Base-by-base conservation (phyloP, 2,329 filamentous ascomycete genomes). In the Aspergillus carbonarius region DNA sequence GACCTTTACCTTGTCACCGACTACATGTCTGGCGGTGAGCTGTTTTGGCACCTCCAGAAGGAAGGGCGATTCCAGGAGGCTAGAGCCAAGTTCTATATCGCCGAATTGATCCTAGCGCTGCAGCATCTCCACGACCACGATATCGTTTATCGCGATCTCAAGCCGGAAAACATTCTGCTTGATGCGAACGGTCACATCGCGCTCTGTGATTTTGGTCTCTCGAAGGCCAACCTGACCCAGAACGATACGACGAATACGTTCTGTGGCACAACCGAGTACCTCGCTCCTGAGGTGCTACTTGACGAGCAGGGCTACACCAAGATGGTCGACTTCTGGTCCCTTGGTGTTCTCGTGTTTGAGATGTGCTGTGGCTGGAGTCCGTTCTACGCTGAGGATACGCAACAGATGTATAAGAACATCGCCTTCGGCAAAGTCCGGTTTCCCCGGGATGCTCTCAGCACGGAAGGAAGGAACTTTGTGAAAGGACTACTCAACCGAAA, bases 361-460 rank as follows among this genome's bases (percentile, higher is more conserved):
- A 99, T 99, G 95, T 99, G 95, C 80, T 99, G 95, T 70, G 95
- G 95, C 34, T 99, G 95, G 95, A 97, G 92, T 70, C 95, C 95
- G 0, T 99, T 99, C 78, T 99, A 98, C 69, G 95, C 95, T 57
- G 95, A 99, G 72, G 95, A 99, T 72, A 99, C 95, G 0, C 95
- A 99, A 77, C 95, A 99, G 76, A 99, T 99, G 95, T 99, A 99
- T 82, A 99, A 99, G 82, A 99, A 99, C 79, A 99, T 99, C 73
- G 95, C 95, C 0, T 99, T 99, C 72, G 95, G 95, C 73, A 99
- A 99, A 74, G 95, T 99, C 58, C 85, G 95, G 61, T 99, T 99
- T 75, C 95, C 95, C 7, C 86, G 93, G 65, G 95, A 99, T 75
- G 96, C 95, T 1, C 81, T 99, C 32, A 97, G 92, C 61, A 89